Percentiles rank a stretch among this genome's conserved stretches.
phyloP scores from a whole-genome alignment of 805 yeast genomes.

The Torulaspora franciscae region DNA sequence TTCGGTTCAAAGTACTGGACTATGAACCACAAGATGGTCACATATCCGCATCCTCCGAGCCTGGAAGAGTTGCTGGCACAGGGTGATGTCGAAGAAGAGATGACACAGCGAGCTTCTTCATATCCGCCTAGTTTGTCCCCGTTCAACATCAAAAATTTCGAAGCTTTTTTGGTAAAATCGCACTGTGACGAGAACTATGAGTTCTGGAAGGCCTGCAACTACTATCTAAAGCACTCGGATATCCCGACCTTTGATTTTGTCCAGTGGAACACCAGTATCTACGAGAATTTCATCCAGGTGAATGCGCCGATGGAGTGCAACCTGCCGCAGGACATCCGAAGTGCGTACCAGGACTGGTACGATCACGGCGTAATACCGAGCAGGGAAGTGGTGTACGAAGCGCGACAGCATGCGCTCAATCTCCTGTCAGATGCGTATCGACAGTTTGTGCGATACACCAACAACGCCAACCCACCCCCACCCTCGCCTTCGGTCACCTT shows the following conservation, averaged over 20 bases:
- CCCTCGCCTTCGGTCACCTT: slow-evolving; percentile 2
- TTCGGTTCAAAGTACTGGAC: not conserved
- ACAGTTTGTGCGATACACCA: slow-evolving; percentile 14
- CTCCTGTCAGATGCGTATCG: slow-evolving; percentile 30
- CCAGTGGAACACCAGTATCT: slow-evolving; percentile 25
- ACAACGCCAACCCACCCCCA: slow-evolving; percentile 2
- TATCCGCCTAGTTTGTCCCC: slow-evolving; percentile 10
- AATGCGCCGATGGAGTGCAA: slow-evolving; percentile 33
- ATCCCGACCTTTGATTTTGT: slow-evolving; percentile 12
- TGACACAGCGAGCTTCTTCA: slow-evolving; percentile 1
- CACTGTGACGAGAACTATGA: slow-evolving; percentile 35
- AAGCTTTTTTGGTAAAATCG: slow-evolving; percentile 21
- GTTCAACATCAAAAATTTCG: slow-evolving; percentile 20
- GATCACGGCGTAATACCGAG: slow-evolving; percentile 15
- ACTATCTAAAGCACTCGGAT: slow-evolving; percentile 7
- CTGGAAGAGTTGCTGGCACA: slow-evolving; percentile 7
- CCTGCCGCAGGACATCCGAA: slow-evolving; percentile 26
- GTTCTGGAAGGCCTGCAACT: slow-evolving; percentile 19
- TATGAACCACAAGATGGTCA: not conserved
- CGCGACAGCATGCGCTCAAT: slow-evolving; percentile 25
- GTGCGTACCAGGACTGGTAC: slow-evolving; percentile 21
- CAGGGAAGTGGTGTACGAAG: slow-evolving; percentile 18
- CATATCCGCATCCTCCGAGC: slow-evolving; percentile 1
- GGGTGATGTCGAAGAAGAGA: slow-evolving; percentile 5
- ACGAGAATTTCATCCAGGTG: slow-evolving; percentile 22